A percentile compares a stretch with the other conserved stretches of the same genome.
Conservation (phyloP, 1,139 yeast species). For the Williopsis jadinii region DNA sequence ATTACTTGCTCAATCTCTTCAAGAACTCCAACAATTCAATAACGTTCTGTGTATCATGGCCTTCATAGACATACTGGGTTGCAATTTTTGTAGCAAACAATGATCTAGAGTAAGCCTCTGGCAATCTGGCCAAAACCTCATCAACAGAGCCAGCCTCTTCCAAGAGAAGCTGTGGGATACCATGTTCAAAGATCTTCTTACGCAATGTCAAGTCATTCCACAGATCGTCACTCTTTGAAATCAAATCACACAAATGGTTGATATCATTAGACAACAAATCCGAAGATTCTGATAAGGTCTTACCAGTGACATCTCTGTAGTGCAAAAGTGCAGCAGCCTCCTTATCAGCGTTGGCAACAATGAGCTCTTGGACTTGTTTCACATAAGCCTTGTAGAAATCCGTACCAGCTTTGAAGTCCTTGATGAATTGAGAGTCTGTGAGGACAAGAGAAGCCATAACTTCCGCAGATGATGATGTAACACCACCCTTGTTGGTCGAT, state of each 20-base stretch:
- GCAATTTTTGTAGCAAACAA: slow-evolving; percentile 88
- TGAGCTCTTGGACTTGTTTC: slow-evolving; percentile 67
- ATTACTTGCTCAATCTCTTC: slow-evolving; percentile 8
- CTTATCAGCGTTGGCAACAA: slow-evolving; percentile 69
- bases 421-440: slow-evolving; percentile 77
- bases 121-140: slow-evolving; percentile 67
- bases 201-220: slow-evolving; percentile 84
- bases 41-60: slow-evolving; percentile 57
- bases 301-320: slow-evolving; percentile 41
- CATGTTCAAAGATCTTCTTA: slow-evolving; percentile 64
- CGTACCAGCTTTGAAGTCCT: slow-evolving; percentile 44
- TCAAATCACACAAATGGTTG: slow-evolving; percentile 84
- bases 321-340: slow-evolving; percentile 90
- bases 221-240: slow-evolving; percentile 72
- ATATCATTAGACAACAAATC: slow-evolving; percentile 83
- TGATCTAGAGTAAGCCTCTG: slow-evolving; percentile 81
- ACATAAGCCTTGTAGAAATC: slow-evolving; percentile 78
- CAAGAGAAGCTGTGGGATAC: slow-evolving; percentile 72
- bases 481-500: slow-evolving; percentile 97
- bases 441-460: slow-evolving; percentile 92
- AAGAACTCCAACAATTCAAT: slow-evolving; percentile 55
- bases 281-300: slow-evolving; percentile 70
- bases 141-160: slow-evolving; percentile 72
- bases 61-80: slow-evolving; percentile 84
- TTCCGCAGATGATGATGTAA: slow-evolving; percentile 92